A percentile compares a stretch with the other conserved stretches of the same genome.
These are phyloP conservation scores for Termitomyces sp. DNA, from an alignment of 768 basidiomycete species.

Conservation along the genomic window DNA sequence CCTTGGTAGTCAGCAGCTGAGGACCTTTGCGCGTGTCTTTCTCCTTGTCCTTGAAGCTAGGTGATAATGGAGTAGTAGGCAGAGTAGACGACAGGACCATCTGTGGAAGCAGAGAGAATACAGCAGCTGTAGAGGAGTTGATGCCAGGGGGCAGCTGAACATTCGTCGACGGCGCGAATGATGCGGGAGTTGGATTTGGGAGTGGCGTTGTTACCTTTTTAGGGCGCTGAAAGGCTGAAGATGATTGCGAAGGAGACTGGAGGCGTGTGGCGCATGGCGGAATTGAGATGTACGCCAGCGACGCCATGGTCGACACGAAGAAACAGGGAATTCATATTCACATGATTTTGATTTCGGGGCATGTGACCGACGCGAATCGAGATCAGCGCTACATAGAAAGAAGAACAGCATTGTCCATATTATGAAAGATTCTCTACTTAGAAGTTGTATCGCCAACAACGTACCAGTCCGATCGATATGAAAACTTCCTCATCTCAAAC, in stretches of 20 bases:
- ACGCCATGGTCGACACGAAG: slow-evolving; percentile 27
- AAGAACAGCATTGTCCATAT: no score
- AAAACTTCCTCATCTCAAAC: no score
- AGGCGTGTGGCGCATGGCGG: slow-evolving; percentile 38
- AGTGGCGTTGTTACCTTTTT: slow-evolving; percentile 37
- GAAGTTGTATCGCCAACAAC: no score
- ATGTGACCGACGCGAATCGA: neutral
- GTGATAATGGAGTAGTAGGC: slow-evolving; percentile 10
- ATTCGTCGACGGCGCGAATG: slow-evolving; percentile 6
- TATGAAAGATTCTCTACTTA: no score
- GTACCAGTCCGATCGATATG: no score
- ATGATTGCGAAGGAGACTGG: slow-evolving; percentile 2
- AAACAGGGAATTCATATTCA: neutral
- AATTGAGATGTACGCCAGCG: slow-evolving; percentile 42
- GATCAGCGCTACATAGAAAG: no score
- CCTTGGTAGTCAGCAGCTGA: slow-evolving; percentile 47
- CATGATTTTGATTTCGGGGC: neutral
- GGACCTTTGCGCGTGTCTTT: slow-evolving; percentile 13
- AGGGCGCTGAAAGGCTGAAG: slow-evolving; percentile 27
- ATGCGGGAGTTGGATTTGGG: slow-evolving; percentile 6
- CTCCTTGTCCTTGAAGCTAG: slow-evolving; percentile 12
- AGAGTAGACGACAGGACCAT: slow-evolving; percentile 28
- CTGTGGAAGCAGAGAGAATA: slow-evolving; percentile 33
- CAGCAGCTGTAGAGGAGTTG: slow-evolving; percentile 18
- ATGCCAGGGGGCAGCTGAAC: slow-evolving; percentile 17